Evolutionary conservation across 225 moss, liverwort and hornwort genomes (phyloP), one percentile per base, ranked within the genome.

Genomic region (Pseudisothecium myosuroides): DNA sequence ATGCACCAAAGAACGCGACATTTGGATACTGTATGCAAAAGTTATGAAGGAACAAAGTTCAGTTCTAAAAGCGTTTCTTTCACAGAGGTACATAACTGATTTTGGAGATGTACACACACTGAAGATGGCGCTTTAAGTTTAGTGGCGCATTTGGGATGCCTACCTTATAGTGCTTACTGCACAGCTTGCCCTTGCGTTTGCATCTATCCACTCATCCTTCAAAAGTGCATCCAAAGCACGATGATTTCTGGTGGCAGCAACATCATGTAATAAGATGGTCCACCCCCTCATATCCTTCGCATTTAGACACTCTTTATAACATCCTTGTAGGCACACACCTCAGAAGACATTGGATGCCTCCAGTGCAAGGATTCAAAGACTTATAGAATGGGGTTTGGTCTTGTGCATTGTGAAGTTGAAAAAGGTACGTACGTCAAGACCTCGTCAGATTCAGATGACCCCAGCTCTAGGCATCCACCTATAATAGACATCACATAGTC

Each of bases 321-420:
- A 45, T 11, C 4, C 6, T 0, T 73, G 4, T 0, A 10, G 28
- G 17, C 64, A 64, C 2, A 2, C 7, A 32, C 18, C 9, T 36
- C 20, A 66, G 11, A 36, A 20, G 20, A 2, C 26, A 10, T 27
- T 28, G 9, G 7, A 34, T 62, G 62, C 14, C 1, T 52, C 52
- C 5, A 31, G 4, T 63, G 63, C 15, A 9, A 12, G 60, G 60
- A 60, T 60, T 27, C 60, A 60, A 63, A 63, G 17, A 20, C 37
- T 37, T 10, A n/a, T 7, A 3, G 19, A 66, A 66, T 7, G 13
- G 23, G 39, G 23, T 39, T 68, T 39, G 7, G 13, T 12, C 39
- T 68, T 39, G 23, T 39, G 68, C 23, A 2, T 39, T 68, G 68
- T 39, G 39, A 68, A n/a, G 39, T 22, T 68, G 39, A 7, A 39